Conservation (phyloP, 345 rosid genomes). For the Excoecaria cochinchinensis region DNA sequence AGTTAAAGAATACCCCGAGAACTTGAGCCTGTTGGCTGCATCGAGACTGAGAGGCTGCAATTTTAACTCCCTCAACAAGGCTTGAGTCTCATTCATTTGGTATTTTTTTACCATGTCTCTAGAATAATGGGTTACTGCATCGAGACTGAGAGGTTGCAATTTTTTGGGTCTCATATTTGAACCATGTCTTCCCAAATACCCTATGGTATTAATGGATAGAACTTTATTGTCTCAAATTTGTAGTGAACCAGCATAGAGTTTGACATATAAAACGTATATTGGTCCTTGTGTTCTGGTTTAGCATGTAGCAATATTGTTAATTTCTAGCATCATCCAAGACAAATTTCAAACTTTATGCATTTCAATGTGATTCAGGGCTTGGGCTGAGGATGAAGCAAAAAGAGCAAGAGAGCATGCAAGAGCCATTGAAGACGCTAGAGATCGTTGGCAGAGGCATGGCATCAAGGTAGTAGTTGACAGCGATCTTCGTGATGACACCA, state of each 20-base stretch:
- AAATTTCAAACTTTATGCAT: neutral
- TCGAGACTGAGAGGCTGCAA: neutral
- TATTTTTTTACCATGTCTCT: neutral
- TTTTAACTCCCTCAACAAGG: neutral
- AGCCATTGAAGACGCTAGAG: conserved; percentile 81
- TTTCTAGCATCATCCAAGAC: neutral
- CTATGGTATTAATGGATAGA: neutral
- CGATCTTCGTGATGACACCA: conserved; percentile 68
- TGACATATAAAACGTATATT: neutral
- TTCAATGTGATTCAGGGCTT: conserved; percentile 48
- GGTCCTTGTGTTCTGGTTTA: neutral
- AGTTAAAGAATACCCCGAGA: neutral
- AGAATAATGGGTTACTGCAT: no score
- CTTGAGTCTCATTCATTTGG: neutral
- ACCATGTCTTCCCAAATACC: neutral
- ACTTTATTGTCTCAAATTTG: neutral
- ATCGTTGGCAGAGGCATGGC: conserved; percentile 82
- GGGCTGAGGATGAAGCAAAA: conserved; percentile 97
- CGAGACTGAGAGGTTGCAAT: no score
- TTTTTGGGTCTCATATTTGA: neutral
- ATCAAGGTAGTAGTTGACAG: conserved; percentile 75
- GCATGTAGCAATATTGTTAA: neutral
- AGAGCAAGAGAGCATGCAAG: conserved; percentile 79
- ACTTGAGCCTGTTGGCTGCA: neutral
- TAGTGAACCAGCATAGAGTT: neutral